Conservation (phyloP, 805 yeast species). For the Starmerella apicola region DNA sequence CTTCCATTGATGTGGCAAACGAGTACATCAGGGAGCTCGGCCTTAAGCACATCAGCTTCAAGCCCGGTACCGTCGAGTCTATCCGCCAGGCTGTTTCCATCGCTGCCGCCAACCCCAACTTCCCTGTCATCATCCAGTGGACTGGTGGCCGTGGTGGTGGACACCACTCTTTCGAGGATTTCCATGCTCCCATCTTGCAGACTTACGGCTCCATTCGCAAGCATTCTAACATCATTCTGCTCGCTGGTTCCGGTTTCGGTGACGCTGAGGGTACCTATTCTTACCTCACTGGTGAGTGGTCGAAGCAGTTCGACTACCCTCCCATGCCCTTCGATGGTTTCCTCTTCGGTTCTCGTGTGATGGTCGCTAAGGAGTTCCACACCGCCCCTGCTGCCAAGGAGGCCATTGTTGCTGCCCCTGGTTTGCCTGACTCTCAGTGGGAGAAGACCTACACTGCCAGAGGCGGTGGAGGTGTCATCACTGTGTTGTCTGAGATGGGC, state of each 20-base stretch:
- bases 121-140: constrained; percentile 98
- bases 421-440: constrained; percentile 84
- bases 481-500: constrained; percentile 98
- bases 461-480: constrained; percentile 82
- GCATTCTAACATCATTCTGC: constrained; percentile 72
- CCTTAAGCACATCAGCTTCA: constrained; percentile 84
- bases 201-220: constrained; percentile 93
- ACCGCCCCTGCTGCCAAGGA: constrained; percentile 89
- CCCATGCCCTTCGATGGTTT: constrained; percentile 99
- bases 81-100: constrained; percentile 75
- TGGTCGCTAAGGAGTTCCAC: constrained; percentile 93
- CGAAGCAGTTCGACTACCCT: constrained; percentile 75
- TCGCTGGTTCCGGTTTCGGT: constrained; percentile 99
- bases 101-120: constrained; percentile 88
- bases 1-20: constrained; percentile 90
- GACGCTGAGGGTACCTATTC: constrained; percentile 94
- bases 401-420: constrained; percentile 80
- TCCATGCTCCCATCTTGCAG: constrained; percentile 93
- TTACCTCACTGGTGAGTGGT: constrained; percentile 95
- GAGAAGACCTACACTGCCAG: constrained; percentile 88
- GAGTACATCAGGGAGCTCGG: constrained; percentile 92
- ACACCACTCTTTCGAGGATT: constrained; percentile 97
- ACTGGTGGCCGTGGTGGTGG: constrained; percentile 99
- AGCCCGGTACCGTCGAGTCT: constrained; percentile 95
- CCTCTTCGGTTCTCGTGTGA: constrained; percentile 88